Evolutionary conservation across 495 filamentous ascomycete species (phyloP), one percentile per base, ranked within the genome.

Genomic region (Xylaria longipes): DNA sequence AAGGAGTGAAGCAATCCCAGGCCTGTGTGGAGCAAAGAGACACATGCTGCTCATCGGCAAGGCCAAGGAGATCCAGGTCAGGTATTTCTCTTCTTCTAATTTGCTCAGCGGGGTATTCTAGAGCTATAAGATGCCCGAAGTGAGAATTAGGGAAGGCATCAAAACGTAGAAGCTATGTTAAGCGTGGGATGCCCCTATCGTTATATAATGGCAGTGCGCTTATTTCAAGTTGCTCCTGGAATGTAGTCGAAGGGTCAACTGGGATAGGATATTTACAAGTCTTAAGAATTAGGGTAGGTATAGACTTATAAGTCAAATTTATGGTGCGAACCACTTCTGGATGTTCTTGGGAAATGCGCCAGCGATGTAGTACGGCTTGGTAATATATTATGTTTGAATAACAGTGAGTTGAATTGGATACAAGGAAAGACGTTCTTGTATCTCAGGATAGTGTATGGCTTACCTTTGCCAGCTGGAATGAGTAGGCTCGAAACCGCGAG

Each of bases 391-490:
- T 64, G 9, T 35, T 43, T 31, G 14, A 45, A 2, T 11, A 17
- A 25, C 11, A 46, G 39, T 64, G 5, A 43, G 39, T 64, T 11
- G 37, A 64, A 45, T 12, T 29, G 22, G 9, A 31, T 29, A 31
- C 7, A 15, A 45, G 4, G 29, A 58, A 9, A n/a, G 29, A 35
- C 22, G 20, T n/a, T 20, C 5, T 58, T 15, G 4, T 58, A n/a
- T 7, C 15, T 20, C 25, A 57, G 33, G 37, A 62, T 41, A 22
- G 8, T 1, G 22, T 41, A 43, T 25, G 7, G 35, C 61, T 27
- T 45, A 64, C 61, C 20, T n/a, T 64, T 43, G 22, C 61, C 61
- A 64, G 39, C 27, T 64, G n/a, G 61, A 64, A 25, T 46, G 39
- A 2, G 12, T 35, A 9, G 61, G 61, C 61, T 64, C 12, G 22